Percentiles rank a stretch among this genome's conserved stretches.
phyloP scores from a whole-genome alignment of 306 rosid genomes.

The Phaseolus lunatus region DNA sequence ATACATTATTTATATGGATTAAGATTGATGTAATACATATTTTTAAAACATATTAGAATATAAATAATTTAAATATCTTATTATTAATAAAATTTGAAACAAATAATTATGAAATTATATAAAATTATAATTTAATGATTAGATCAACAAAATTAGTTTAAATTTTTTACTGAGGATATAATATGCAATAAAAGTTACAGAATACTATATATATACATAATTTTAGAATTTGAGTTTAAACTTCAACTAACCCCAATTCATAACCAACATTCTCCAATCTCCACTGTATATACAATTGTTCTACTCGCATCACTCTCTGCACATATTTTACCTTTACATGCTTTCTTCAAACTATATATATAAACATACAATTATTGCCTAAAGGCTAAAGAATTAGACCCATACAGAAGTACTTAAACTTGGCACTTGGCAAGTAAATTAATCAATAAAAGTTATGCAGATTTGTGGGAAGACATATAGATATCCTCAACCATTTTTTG shows the following conservation, averaged over 20 bases:
- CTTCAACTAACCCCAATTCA: neutral
- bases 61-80: too few species aligned
- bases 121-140: too few species aligned
- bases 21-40: too few species aligned
- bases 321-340: slow-evolving; percentile 28
- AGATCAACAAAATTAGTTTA: too few species aligned
- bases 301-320: neutral
- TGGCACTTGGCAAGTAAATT: too few species aligned
- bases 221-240: neutral
- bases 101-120: too few species aligned
- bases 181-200: too few species aligned
- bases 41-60: too few species aligned
- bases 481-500: slow-evolving; percentile 50
- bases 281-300: neutral
- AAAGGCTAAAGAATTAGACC: slow-evolving; percentile 37
- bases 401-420: slow-evolving; percentile 6
- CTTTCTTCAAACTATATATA: neutral
- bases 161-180: too few species aligned
- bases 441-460: slow-evolving; percentile 40
- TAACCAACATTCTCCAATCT: neutral
- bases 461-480: neutral
- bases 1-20: too few species aligned
- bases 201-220: slow-evolving; percentile 32
- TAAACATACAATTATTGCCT: slow-evolving; percentile 44
- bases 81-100: too few species aligned